Conservation (phyloP, 352 stramenopile genomes). For the Phytophthora palmivora region DNA sequence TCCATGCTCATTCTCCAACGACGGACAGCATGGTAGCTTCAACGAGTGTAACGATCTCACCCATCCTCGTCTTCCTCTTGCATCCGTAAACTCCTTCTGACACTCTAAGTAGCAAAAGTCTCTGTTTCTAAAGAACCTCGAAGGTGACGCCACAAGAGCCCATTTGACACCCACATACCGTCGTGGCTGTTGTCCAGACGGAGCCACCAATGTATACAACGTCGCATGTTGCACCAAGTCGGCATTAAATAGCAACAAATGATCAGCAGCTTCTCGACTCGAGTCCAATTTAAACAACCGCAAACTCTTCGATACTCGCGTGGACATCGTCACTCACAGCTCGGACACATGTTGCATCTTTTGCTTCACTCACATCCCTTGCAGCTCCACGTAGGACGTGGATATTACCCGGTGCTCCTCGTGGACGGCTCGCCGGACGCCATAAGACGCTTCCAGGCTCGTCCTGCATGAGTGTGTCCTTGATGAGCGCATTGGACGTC, state of each 20-base stretch:
- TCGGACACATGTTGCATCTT: conserved; percentile 67
- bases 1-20: conserved; percentile 55
- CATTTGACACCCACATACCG: conserved; percentile 88
- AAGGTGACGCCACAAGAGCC: conserved; percentile 78
- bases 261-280: conserved; percentile 61
- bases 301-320: conserved; percentile 86
- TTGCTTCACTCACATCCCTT: conserved; percentile 40
- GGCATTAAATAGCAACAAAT: conserved; percentile 80
- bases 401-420: conserved; percentile 48
- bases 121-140: conserved; percentile 71
- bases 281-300: conserved; percentile 84
- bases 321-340: conserved; percentile 71
- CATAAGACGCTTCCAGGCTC: conserved; percentile 56
- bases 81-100: conserved; percentile 84
- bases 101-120: conserved; percentile 90
- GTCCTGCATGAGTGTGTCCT: conserved; percentile 68
- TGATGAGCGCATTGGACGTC: conserved; percentile 83
- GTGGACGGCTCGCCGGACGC: conserved; percentile 47
- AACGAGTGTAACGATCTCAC: conserved; percentile 66
- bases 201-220: conserved; percentile 77
- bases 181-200: conserved; percentile 73
- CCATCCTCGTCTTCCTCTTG: conserved; percentile 60
- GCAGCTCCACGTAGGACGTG: conserved; percentile 60
- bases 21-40: conserved; percentile 61
- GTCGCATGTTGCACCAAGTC: conserved; percentile 77